These are phyloP conservation scores for Stenocarpella maydis DNA, from an alignment of 2,329 filamentous ascomycete species.

Conservation along the genomic window DNA sequence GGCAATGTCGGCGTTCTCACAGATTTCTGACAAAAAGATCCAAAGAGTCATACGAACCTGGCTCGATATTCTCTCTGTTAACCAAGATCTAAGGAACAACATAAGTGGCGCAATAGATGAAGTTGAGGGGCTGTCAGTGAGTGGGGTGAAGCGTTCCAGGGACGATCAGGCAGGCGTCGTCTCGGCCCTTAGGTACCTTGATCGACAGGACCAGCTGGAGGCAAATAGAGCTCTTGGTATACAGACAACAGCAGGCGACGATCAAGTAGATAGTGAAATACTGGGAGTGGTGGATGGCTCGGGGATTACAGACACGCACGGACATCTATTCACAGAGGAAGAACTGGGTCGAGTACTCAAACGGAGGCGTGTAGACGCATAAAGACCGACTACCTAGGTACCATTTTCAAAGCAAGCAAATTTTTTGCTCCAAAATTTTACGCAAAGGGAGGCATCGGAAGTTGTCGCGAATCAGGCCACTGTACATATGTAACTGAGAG, in stretches of 20 bases:
- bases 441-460: too few relatives aligned
- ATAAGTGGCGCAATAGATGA: neutral
- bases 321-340: neutral
- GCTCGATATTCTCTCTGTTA: neutral
- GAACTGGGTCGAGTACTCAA: neutral
- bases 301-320: neutral
- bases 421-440: too few relatives aligned
- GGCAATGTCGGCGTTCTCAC: neutral
- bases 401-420: too few relatives aligned
- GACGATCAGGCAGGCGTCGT: neutral
- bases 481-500: too few relatives aligned
- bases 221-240: neutral
- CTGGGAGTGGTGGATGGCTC: neutral
- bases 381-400: too few relatives aligned
- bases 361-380: neutral
- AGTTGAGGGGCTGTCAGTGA: neutral
- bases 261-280: neutral
- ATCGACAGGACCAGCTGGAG: conserved; percentile 3
- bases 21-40: neutral
- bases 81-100: neutral
- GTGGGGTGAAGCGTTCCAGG: neutral
- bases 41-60: neutral
- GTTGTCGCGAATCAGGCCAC: too few relatives aligned
- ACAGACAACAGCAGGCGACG: neutral
- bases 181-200: neutral